Conservation (phyloP, 169 alveolate species). For the Eimeria sp. region DNA sequence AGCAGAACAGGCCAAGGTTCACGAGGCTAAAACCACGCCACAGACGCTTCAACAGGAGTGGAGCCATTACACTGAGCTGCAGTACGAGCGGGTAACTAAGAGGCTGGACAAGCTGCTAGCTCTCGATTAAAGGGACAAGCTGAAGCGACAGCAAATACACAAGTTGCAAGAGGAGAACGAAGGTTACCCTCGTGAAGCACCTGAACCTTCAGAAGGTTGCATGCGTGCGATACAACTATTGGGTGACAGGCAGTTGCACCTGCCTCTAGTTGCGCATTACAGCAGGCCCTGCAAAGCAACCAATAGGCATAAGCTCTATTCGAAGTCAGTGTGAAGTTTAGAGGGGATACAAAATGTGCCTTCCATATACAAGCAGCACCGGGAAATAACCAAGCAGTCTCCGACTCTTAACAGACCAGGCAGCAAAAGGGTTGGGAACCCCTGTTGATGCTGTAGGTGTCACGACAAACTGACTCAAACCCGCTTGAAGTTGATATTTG, state of each 20-base stretch:
- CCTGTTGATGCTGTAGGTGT: neutral
- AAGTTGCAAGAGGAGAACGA: neutral
- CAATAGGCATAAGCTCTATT: neutral
- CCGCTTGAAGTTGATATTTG: neutral
- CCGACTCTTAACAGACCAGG: neutral
- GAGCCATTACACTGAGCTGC: neutral
- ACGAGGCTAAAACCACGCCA: neutral
- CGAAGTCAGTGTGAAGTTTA: no score
- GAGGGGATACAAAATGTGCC: no score
- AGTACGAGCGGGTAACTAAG: constrained; percentile 8
- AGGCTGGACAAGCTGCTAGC: constrained; percentile 32
- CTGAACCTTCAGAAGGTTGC: neutral
- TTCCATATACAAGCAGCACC: neutral
- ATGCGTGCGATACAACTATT: neutral
- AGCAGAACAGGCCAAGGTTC: neutral
- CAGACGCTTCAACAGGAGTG: constrained; percentile 10
- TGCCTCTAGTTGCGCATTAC: neutral
- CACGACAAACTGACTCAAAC: neutral
- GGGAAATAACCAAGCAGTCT: neutral
- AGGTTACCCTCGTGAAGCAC: neutral
- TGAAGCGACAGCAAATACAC: neutral
- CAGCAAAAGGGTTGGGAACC: neutral
- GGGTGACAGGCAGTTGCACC: neutral
- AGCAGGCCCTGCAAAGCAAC: neutral
- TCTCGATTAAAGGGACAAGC: neutral